Percentiles rank a stretch among this genome's conserved stretches.
phyloP scores from a whole-genome alignment of 2,329 filamentous ascomycete species.

The Claviceps sp. region DNA sequence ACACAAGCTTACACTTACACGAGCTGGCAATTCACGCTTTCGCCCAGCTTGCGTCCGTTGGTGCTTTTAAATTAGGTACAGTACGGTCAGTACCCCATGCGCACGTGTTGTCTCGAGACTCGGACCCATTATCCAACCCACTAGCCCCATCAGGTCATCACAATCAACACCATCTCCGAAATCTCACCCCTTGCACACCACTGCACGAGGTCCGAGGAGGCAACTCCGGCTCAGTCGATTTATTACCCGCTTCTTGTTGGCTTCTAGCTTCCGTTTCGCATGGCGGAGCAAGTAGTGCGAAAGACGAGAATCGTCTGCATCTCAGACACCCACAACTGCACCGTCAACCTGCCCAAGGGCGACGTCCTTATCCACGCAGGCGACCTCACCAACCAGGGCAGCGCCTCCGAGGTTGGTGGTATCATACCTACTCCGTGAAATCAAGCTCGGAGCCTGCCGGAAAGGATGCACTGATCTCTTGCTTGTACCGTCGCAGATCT shows the following conservation, averaged over 20 bases:
- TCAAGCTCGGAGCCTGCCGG: background rate
- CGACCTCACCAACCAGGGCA: slow-evolving; percentile 64
- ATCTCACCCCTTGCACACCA: background rate
- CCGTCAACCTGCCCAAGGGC: slow-evolving; percentile 51
- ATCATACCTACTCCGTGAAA: background rate
- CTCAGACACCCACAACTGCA: slow-evolving; percentile 62
- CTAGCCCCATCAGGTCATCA: background rate
- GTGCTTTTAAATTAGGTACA: too few species aligned
- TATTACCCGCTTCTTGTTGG: background rate
- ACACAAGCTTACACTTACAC: too few species aligned
- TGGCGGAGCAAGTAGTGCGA: slow-evolving; percentile 12
- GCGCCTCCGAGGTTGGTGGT: slow-evolving; percentile 31
- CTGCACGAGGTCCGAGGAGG: too few species aligned
- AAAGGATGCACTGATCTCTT: background rate
- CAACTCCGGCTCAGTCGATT: background rate
- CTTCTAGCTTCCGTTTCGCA: background rate
- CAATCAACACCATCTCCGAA: background rate
- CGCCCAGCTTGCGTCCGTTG: too few species aligned
- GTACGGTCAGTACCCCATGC: too few species aligned
- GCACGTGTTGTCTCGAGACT: background rate
- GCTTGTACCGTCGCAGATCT: slow-evolving; percentile 27
- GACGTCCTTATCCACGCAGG: slow-evolving; percentile 67
- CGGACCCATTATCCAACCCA: background rate
- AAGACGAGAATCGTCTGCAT: slow-evolving; percentile 59
- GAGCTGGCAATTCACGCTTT: too few species aligned